These are phyloP conservation scores for Cladophialophora immunda DNA, from an alignment of 2,329 filamentous ascomycete genomes.

Conservation along the genomic window DNA sequence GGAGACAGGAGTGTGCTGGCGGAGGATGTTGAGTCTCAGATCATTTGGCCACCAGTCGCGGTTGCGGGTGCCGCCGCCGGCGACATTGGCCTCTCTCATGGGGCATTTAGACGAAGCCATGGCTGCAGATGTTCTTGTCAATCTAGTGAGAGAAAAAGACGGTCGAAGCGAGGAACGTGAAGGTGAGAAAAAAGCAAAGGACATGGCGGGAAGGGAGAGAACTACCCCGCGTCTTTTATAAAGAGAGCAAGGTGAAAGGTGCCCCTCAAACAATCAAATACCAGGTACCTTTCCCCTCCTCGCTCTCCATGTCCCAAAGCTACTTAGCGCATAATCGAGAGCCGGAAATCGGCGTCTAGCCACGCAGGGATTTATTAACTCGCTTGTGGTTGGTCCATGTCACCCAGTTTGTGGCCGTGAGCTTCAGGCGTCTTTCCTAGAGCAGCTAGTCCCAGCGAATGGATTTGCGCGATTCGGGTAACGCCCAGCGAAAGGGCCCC, in stretches of 20 bases:
- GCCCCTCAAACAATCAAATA: slow-evolving; percentile 16
- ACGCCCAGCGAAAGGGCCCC: slow-evolving; percentile 5
- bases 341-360: slow-evolving; percentile 23
- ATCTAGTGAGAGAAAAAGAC: slow-evolving; percentile 4
- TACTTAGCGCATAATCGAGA: slow-evolving; percentile 11
- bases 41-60: slow-evolving; percentile 78
- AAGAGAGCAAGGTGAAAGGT: slow-evolving; percentile 10
- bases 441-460: slow-evolving; percentile 10
- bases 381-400: background rate
- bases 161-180: slow-evolving; percentile 5
- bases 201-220: slow-evolving; percentile 2
- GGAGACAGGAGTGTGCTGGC: slow-evolving; percentile 70
- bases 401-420: background rate
- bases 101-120: slow-evolving; percentile 34
- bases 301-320: slow-evolving; percentile 6
- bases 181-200: slow-evolving; percentile 8
- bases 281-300: slow-evolving; percentile 10
- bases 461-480: slow-evolving; percentile 7
- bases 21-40: slow-evolving; percentile 74
- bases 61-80: slow-evolving; percentile 72
- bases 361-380: slow-evolving; percentile 13
- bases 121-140: slow-evolving; percentile 16
- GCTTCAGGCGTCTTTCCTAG: background rate
- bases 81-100: slow-evolving; percentile 46
- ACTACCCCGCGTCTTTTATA: slow-evolving; percentile 25